Percentiles rank a stretch among this genome's conserved stretches.
Conservation (phyloP, 2,329 filamentous ascomycete species). For the Ambrosiella xylebori region DNA sequence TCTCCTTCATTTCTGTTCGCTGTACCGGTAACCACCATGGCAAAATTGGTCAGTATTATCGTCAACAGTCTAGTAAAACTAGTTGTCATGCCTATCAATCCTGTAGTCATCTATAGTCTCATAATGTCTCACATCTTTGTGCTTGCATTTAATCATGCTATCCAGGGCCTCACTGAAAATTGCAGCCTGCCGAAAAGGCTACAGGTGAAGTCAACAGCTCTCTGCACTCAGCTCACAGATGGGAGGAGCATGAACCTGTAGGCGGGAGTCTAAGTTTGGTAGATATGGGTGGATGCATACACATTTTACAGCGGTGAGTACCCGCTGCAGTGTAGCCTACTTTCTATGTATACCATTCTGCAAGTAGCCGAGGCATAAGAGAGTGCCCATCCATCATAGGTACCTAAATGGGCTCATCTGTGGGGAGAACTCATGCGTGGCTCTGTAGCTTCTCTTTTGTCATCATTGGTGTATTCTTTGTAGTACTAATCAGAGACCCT, state of each 20-base stretch:
- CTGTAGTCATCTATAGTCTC: not conserved
- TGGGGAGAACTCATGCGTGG: not conserved
- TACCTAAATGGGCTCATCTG: not conserved
- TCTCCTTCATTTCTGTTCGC: not conserved
- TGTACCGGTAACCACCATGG: not conserved
- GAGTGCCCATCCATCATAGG: not conserved
- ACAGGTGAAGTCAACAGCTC: not conserved
- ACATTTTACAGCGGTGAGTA: not conserved
- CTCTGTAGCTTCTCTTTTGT: too few relatives aligned
- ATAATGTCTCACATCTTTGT: not conserved
- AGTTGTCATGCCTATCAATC: not conserved
- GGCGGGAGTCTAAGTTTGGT: too few relatives aligned
- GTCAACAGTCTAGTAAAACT: not conserved
- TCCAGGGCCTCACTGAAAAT: not conserved
- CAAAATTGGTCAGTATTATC: not conserved
- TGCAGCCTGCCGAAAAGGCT: not conserved
- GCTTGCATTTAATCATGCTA: slow-evolving; percentile 1
- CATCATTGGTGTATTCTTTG: too few relatives aligned
- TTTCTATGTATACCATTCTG: not conserved
- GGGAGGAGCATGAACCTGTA: not conserved
- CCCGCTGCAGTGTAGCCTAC: not conserved
- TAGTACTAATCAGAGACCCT: too few relatives aligned
- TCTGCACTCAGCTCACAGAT: not conserved
- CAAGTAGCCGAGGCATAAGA: not conserved
- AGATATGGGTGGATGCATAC: not conserved